These are phyloP conservation scores for Gypsophila paniculata DNA, from an alignment of 179 eudicot species.

Conservation along the genomic window DNA sequence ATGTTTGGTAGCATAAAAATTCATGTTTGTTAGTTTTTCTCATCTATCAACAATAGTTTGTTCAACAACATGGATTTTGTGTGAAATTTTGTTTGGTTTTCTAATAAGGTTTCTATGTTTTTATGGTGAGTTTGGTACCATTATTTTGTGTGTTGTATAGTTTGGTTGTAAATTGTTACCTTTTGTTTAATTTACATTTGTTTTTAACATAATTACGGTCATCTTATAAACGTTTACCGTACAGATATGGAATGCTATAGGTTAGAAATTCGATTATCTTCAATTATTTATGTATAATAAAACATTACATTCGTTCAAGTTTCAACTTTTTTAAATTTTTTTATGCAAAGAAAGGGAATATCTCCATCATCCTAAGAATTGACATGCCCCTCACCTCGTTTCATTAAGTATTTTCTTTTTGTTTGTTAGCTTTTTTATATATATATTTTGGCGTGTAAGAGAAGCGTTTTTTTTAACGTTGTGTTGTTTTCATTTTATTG, in stretches of 20 bases:
- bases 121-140: not conserved
- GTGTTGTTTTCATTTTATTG: too few relatives aligned
- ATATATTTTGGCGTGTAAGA: too few relatives aligned
- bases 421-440: too few relatives aligned
- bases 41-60: constrained; percentile 8
- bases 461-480: too few relatives aligned
- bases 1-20: not conserved
- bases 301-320: too few relatives aligned
- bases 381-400: too few relatives aligned
- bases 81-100: constrained; percentile 3
- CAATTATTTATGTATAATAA: too few relatives aligned
- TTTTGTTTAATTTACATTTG: not conserved
- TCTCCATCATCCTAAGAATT: too few relatives aligned
- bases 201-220: not conserved
- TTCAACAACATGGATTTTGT: constrained; percentile 11
- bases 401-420: too few relatives aligned
- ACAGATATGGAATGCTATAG: too few relatives aligned
- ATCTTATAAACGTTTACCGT: not conserved
- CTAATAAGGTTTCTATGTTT: not conserved
- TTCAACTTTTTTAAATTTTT: too few relatives aligned
- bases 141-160: not conserved
- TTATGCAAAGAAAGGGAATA: not conserved
- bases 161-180: not conserved
- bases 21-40: constrained; percentile 10
- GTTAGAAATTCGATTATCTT: not conserved